Evolutionary conservation across 2,329 filamentous ascomycete species (phyloP).

Genomic region (Nemania sp.): DNA sequence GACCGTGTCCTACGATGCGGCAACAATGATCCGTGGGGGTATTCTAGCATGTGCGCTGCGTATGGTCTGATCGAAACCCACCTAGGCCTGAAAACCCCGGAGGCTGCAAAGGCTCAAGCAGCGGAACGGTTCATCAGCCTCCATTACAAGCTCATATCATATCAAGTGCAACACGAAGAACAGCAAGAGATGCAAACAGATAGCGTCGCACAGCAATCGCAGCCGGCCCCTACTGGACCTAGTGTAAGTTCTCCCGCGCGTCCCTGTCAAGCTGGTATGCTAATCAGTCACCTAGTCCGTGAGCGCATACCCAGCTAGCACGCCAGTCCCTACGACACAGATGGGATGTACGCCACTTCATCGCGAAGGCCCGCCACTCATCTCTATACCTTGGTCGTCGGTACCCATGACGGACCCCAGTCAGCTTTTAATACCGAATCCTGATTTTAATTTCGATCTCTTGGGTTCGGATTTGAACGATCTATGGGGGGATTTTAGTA

Average conservation of each 20-base stretch:
- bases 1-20: constrained; percentile 71
- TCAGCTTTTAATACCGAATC: constrained; percentile 57
- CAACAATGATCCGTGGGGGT: constrained; percentile 74
- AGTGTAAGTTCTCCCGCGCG: constrained; percentile 49
- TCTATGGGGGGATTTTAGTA: constrained; percentile 64
- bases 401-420: constrained; percentile 49
- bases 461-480: constrained; percentile 67
- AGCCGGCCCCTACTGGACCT: constrained; percentile 44
- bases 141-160: constrained; percentile 67
- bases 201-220: constrained; percentile 39
- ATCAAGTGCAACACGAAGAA: constrained; percentile 61
- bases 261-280: constrained; percentile 13
- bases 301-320: constrained; percentile 56
- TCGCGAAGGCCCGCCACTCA: constrained; percentile 47
- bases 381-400: constrained; percentile 52
- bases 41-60: constrained; percentile 72
- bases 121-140: constrained; percentile 70
- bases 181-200: constrained; percentile 48
- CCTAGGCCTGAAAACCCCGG: constrained; percentile 66
- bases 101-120: constrained; percentile 68
- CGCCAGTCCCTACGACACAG: constrained; percentile 39
- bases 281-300: constrained; percentile 55
- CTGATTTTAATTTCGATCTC: constrained; percentile 66
- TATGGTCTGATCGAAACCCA: constrained; percentile 70
- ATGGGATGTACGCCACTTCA: constrained; percentile 43